A percentile compares a stretch with the other conserved stretches of the same genome.
Evolutionary conservation across 179 eudicot genomes (phyloP).

Genomic region (Vitellaria paradoxa): DNA sequence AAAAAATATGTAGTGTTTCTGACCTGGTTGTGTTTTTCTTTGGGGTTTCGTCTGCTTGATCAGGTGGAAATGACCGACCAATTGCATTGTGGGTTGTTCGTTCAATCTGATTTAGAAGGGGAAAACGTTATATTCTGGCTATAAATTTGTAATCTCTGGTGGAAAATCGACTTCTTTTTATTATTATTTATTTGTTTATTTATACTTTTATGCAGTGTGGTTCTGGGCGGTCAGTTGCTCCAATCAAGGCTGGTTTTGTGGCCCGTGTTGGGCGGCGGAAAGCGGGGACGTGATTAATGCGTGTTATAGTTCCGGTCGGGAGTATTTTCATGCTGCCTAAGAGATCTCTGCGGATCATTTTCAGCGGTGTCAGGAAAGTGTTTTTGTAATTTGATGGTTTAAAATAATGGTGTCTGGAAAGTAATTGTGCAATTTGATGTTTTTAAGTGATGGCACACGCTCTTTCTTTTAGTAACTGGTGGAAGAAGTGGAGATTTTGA

Average conservation of each 20-base stretch:
- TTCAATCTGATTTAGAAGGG: not conserved
- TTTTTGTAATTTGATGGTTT: not conserved
- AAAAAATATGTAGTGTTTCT: not conserved
- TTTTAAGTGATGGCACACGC: no score
- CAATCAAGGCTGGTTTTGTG: conserved; percentile 19
- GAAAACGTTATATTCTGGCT: not conserved
- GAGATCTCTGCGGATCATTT: no score
- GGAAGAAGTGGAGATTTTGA: not conserved
- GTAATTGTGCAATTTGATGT: no score
- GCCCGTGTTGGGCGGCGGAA: conserved; percentile 22
- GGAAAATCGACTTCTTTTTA: not conserved
- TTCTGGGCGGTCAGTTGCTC: conserved; percentile 18
- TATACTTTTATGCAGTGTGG: conserved; percentile 12
- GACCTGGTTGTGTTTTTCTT: not conserved
- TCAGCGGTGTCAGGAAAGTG: not conserved
- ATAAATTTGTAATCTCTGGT: not conserved
- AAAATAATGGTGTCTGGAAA: not conserved
- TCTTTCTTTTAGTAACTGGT: no score
- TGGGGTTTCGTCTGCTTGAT: not conserved
- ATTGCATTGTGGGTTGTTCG: not conserved
- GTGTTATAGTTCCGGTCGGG: not conserved
- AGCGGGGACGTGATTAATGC: conserved; percentile 13
- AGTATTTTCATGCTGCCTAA: no score
- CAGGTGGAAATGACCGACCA: not conserved
- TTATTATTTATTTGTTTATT: not conserved